A percentile compares a stretch with the other conserved stretches of the same genome.
Evolutionary conservation across 176 grass and related monocot species (phyloP).

Genomic region (Juncus effusus): DNA sequence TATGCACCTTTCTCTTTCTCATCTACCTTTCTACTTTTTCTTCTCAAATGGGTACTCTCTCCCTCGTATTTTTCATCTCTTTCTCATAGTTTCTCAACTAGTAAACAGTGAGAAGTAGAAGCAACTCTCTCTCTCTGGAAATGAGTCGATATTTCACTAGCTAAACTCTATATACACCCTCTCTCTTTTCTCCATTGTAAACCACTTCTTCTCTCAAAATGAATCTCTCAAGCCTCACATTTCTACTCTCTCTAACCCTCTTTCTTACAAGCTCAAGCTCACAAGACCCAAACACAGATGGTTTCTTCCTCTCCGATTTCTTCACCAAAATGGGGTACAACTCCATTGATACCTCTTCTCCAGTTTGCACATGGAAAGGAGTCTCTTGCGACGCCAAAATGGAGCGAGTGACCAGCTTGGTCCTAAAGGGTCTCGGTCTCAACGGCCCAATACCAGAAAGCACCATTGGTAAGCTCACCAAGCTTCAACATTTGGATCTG

Average conservation of each 20-base stretch:
- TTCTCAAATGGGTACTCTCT: constrained; percentile 13
- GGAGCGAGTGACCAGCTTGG: constrained; percentile 38
- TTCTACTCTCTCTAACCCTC: constrained; percentile 3
- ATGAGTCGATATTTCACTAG: constrained; percentile 2
- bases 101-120: too few species aligned
- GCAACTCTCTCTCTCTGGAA: not conserved
- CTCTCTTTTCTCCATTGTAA: not conserved
- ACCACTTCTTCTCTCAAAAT: constrained; percentile 10
- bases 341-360: constrained; percentile 19
- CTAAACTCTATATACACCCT: constrained; percentile 1
- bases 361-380: constrained; percentile 50
- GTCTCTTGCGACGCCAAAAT: constrained; percentile 48
- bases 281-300: constrained; percentile 85
- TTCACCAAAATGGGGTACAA: constrained; percentile 42
- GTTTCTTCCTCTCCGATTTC: constrained; percentile 56
- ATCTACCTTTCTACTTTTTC: not conserved
- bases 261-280: constrained; percentile 18
- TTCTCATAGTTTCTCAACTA: constrained; percentile 16
- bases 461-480: constrained; percentile 73
- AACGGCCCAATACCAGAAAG: constrained; percentile 54
- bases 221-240: not conserved
- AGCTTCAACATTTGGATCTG: constrained; percentile 59
- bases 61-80: constrained; percentile 1
- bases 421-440: constrained; percentile 46
- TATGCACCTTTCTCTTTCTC: not conserved